Evolutionary conservation across 192 early-diverging fungal genomes (phyloP).

Genomic region (Umbelopsis vinacea): DNA sequence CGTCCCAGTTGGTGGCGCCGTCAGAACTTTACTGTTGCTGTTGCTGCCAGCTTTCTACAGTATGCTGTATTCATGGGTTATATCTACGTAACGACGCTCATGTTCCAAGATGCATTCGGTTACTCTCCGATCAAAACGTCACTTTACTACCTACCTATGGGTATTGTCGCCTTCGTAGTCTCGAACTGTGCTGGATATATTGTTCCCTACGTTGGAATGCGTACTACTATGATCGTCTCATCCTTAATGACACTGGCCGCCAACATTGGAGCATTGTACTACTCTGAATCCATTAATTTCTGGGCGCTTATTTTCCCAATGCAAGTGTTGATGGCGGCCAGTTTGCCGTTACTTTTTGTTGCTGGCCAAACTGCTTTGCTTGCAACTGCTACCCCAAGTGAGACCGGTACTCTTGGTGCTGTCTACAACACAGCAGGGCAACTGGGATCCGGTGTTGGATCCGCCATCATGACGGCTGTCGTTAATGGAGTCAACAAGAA

Average conservation of each 20-base stretch:
- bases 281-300: not conserved
- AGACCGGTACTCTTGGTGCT: slow-evolving; percentile 21
- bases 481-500: slow-evolving; percentile 28
- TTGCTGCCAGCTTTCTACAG: slow-evolving; percentile 40
- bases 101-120: slow-evolving; percentile 48
- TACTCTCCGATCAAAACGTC: slow-evolving; percentile 46
- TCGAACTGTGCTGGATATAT: slow-evolving; percentile 38
- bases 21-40: slow-evolving; percentile 43
- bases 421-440: slow-evolving; percentile 39
- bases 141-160: slow-evolving; percentile 43
- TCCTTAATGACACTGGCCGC: not conserved
- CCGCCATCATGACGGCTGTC: slow-evolving; percentile 42
- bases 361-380: slow-evolving; percentile 16
- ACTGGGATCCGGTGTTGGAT: slow-evolving; percentile 42
- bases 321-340: not conserved
- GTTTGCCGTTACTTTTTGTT: not conserved
- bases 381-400: not conserved
- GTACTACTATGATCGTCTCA: not conserved
- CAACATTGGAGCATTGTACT: slow-evolving; percentile 6
- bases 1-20: slow-evolving; percentile 45
- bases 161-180: slow-evolving; percentile 40
- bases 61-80: slow-evolving; percentile 44
- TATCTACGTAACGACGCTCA: slow-evolving; percentile 47
- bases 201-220: slow-evolving; percentile 17
- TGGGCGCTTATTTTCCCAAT: slow-evolving; percentile 22